Evolutionary conservation across 2,329 filamentous ascomycete species (phyloP), one percentile per base, ranked within the genome.

Genomic region (Claviceps sp.): DNA sequence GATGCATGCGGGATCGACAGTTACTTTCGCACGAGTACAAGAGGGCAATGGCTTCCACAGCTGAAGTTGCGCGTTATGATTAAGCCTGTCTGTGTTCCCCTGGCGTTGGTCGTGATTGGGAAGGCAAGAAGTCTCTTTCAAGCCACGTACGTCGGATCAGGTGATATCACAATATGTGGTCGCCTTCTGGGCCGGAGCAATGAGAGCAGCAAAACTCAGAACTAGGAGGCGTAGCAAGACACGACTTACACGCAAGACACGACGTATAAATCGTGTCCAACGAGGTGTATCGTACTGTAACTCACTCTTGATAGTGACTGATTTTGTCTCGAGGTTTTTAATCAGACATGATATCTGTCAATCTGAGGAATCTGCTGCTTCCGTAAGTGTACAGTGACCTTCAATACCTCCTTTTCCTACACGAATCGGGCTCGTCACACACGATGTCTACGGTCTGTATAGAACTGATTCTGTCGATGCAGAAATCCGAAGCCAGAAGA

Each of bases 91-190:
- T 46, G 43, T 34, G 43, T 11, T 30, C 0, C 24, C 22, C 43
- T 45, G 24, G 11, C 5, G 4, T 16, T 2, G 20, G 37, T 11
- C 20, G 37, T 22, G 14, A 38, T 41, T 8, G 34, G 14, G 4
- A 38, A 48, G 9, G 18, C 20, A 48, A 41, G 22, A 24, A 22
- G 34, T 34, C 16, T 48, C 22, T 34, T 34, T 14, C n/a, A n/a
- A 48, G 47, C 37, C 47, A 50, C 24, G 48, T 44, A 50, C 48
- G 48, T 48, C 34, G 47, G 9, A 41, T 41, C n/a, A n/a, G 37
- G 30, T 11, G 30, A 34, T 34, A 34, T 30, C 26, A 30, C 47
- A 30, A 20, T 18, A 2, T 37, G 26, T 41, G 11, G 30, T 18
- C 11, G n/a, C 16, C 26, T 18, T 22, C 8, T 38, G n/a, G 11